Evolutionary conservation across 257 asterid genomes (phyloP).

Genomic region (Solanum corneliomulleri): DNA sequence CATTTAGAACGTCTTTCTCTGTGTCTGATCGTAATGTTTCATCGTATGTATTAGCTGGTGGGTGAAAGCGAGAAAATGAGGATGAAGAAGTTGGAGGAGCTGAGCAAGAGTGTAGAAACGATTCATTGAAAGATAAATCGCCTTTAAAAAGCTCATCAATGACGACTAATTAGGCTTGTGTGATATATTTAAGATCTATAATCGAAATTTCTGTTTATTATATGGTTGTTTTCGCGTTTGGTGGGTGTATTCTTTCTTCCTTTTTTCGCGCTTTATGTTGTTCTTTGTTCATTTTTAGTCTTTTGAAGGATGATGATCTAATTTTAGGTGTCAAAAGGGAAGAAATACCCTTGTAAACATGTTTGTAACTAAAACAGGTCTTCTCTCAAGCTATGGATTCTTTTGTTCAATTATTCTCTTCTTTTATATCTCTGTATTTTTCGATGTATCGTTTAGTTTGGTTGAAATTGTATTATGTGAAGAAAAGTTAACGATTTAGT

Average conservation of each 20-base stretch:
- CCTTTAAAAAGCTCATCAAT: background rate
- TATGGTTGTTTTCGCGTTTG: background rate
- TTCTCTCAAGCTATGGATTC: background rate
- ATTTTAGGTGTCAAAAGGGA: background rate
- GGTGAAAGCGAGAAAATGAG: slow-evolving; percentile 48
- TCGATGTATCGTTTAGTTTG: background rate
- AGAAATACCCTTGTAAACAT: background rate
- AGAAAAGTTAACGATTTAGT: background rate
- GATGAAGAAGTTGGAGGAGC: slow-evolving; percentile 50
- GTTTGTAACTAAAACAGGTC: background rate
- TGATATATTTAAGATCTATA: slow-evolving; percentile 9
- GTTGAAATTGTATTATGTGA: background rate
- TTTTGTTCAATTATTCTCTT: background rate
- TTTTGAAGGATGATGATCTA: background rate
- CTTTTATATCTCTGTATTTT: background rate
- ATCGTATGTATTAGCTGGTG: slow-evolving; percentile 31
- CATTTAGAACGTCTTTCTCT: background rate
- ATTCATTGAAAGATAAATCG: background rate
- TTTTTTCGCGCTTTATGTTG: background rate
- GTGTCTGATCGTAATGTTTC: background rate
- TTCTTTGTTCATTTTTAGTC: background rate
- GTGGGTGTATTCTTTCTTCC: background rate
- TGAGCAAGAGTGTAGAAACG: slow-evolving; percentile 43
- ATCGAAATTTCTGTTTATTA: background rate
- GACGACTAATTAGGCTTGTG: slow-evolving; percentile 1